Evolutionary conservation across 148 eudicot species (phyloP).

Genomic region (Silene conica): DNA sequence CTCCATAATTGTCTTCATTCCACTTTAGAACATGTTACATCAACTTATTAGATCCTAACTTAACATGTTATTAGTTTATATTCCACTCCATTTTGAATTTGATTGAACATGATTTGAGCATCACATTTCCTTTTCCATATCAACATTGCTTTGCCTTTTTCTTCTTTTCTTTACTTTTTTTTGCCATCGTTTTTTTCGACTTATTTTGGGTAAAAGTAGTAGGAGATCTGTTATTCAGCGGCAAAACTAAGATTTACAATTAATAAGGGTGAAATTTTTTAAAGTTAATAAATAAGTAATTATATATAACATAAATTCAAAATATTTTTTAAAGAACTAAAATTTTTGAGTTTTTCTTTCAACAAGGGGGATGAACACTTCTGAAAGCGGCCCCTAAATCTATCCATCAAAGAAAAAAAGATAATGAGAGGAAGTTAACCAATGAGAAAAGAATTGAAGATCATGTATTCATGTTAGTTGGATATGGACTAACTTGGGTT

Average conservation of each 20-base stretch:
- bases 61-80: not conserved
- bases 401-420: not conserved
- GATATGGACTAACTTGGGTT: not conserved
- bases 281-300: too few species aligned
- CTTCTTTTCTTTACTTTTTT: not conserved
- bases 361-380: too few species aligned
- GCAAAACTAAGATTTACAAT: too few species aligned
- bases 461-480: not conserved
- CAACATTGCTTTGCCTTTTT: not conserved
- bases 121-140: constrained; percentile 8
- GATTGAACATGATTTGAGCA: not conserved
- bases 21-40: not conserved
- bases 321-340: too few species aligned
- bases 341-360: too few species aligned
- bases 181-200: constrained; percentile 1
- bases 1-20: not conserved
- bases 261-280: too few species aligned
- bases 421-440: constrained; percentile 2
- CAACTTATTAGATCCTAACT: not conserved
- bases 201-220: not conserved
- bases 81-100: not conserved
- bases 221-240: too few species aligned
- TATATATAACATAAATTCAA: too few species aligned
- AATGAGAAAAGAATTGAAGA: constrained; percentile 9
- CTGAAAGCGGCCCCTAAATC: too few species aligned